phyloP scores from a whole-genome alignment of 116 monocot species.

The Thalassia testudinum region DNA sequence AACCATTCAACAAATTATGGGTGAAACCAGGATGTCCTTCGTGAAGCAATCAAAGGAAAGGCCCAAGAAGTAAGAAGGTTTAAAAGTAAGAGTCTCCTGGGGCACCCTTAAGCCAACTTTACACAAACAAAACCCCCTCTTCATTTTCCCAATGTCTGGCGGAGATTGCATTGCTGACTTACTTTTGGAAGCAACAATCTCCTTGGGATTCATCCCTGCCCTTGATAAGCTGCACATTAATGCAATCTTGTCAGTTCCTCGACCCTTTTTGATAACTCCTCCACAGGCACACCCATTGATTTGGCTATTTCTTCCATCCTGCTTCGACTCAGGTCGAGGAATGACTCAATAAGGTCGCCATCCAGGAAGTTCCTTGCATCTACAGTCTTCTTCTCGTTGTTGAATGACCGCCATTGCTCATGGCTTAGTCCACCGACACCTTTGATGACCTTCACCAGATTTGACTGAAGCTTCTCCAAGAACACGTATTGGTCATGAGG shows the following conservation, averaged over 20 bases:
- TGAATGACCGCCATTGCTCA: slow-evolving; percentile 89
- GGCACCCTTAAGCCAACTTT: no score
- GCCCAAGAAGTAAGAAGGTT: no score
- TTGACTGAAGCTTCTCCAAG: slow-evolving; percentile 71
- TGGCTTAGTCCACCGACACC: slow-evolving; percentile 93
- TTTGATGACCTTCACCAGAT: slow-evolving; percentile 75
- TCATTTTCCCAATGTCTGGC: no score
- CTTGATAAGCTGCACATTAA: slow-evolving; percentile 4
- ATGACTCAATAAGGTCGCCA: slow-evolving; percentile 90
- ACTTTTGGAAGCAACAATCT: no score
- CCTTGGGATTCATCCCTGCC: no score
- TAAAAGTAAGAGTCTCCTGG: no score
- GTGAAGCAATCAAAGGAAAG: no score
- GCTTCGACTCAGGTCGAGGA: slow-evolving; percentile 67
- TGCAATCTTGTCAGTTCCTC: slow-evolving; percentile 93
- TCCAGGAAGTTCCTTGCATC: slow-evolving; percentile 91
- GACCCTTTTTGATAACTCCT: slow-evolving; percentile 90
- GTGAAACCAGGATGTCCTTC: no score
- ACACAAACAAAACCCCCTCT: no score
- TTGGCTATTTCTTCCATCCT: slow-evolving; percentile 76
- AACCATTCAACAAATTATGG: no score
- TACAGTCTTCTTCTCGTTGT: slow-evolving; percentile 84
- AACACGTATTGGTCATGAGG: slow-evolving; percentile 77
- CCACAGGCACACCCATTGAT: slow-evolving; percentile 49
- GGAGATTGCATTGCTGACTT: no score